Conservation (phyloP, 2,329 filamentous ascomycete species). For the Pseudocercospora ulei region DNA sequence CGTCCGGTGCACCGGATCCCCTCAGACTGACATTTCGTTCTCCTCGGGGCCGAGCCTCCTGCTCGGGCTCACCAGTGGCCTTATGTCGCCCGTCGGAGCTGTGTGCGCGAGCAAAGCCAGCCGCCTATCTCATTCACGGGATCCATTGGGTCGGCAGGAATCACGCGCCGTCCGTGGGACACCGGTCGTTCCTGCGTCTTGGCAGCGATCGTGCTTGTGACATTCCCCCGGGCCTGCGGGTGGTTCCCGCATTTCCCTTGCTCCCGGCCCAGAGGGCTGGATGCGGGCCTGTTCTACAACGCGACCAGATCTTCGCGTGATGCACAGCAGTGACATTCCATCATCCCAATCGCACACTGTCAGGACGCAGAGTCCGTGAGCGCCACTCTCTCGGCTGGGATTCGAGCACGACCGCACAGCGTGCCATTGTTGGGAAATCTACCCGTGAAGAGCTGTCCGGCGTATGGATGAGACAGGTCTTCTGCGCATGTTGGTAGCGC, state of each 20-base stretch:
- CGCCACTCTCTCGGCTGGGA: no score
- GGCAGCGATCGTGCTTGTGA: conserved; percentile 7
- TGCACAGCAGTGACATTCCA: conserved; percentile 6
- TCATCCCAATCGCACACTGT: no score
- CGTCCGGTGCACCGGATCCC: no score
- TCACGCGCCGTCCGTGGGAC: no score
- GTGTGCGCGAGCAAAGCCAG: no score
- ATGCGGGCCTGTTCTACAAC: conserved; percentile 5
- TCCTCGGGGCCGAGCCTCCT: conserved; percentile 2
- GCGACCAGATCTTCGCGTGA: conserved; percentile 10
- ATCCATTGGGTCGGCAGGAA: background rate
- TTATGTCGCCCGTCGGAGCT: no score
- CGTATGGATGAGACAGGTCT: conserved; percentile 5
- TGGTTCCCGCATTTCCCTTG: conserved; percentile 5
- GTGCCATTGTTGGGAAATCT: background rate
- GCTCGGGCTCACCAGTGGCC: background rate
- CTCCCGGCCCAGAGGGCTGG: conserved; percentile 8
- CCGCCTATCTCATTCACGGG: conserved; percentile 1
- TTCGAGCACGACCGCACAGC: background rate
- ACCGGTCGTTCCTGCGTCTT: background rate
- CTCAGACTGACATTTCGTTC: no score
- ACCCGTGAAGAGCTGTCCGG: conserved; percentile 1
- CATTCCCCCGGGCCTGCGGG: no score
- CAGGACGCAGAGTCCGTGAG: no score
- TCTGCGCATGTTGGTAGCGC: conserved; percentile 5